Base-by-base conservation (phyloP, 176 grass and related monocot species). In the Ananas comosus region DNA sequence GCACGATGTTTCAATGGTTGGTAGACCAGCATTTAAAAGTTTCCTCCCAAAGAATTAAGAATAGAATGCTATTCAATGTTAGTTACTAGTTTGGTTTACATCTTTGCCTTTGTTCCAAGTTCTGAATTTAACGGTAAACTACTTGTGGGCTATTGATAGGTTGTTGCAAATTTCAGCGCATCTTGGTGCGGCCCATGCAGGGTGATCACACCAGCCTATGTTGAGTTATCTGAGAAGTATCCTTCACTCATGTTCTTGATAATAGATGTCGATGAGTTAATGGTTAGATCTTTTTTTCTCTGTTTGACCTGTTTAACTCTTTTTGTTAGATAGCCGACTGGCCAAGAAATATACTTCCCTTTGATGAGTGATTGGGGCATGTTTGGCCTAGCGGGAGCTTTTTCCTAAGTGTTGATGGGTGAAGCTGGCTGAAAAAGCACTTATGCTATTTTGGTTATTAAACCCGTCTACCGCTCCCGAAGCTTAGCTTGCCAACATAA, bases 141-240 rank as follows among this genome's bases (percentile, higher is more conserved):
- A 69, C 9, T 57, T 65, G 11, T 7, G 21, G 63, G 78, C 77
- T 2, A n/a, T 52, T 65, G 58, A 54, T 80, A 88, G 89, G 80
- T 92, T 56, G 82, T 91, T 29, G 89, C 85, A 72, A 91, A 91
- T 83, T 91, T 91, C 77, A 91, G 85, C 3, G 89, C 89, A 80
- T 72, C 85, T 68, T 91, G 89, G 85, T 91, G 89, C 72, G 89
- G 89, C 1, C 89, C 89, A 75, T 91, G 89, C 23, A 77, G 85
- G 49, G 76, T 88, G 66, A 91, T 91, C 77, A 72, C 85, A 72
- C 82, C 89, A 72, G 24, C 82, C 59, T 91, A 91, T 78, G 79
- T 69, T 63, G 85, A 91, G 63, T 72, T 91, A 77, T 91, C 89
- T 74, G 81, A 88, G 79, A 91, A 86, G 70, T 88, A 85, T 63